These are phyloP conservation scores for Nepenthes gracilis DNA, from an alignment of 148 eudicot species.

Conservation along the genomic window DNA sequence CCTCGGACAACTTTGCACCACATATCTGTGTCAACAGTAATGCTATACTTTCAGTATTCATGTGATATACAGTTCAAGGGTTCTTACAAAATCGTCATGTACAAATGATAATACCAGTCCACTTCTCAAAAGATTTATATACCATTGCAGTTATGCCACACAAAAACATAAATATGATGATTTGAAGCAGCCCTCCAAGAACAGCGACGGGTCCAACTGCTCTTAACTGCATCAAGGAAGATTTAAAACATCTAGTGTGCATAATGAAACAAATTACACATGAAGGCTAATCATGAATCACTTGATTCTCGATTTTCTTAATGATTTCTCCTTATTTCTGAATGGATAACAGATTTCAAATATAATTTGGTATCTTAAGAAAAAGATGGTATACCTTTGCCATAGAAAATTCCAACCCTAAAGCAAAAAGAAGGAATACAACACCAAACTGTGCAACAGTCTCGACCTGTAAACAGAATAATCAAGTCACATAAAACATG, in stretches of 20 bases:
- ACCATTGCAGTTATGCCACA: constrained; percentile 87
- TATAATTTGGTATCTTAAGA: neutral
- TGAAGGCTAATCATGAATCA: neutral
- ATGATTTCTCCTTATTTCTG: too few species aligned
- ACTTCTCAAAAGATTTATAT: constrained; percentile 1
- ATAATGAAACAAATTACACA: neutral
- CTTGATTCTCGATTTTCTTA: neutral
- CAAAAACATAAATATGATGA: constrained; percentile 68
- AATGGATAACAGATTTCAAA: neutral
- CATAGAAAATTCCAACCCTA: constrained; percentile 92
- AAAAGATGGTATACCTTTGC: constrained; percentile 42
- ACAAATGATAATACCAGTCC: neutral
- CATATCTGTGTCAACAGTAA: constrained; percentile 45
- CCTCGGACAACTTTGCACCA: constrained; percentile 96
- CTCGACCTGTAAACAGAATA: constrained; percentile 62
- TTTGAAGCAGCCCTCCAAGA: constrained; percentile 93
- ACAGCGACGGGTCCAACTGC: constrained; percentile 97
- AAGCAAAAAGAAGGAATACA: constrained; percentile 93
- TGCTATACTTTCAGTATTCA: neutral
- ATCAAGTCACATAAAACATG: constrained; percentile 1
- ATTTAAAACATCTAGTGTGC: constrained; percentile 6
- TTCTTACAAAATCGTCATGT: neutral
- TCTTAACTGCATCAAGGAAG: constrained; percentile 55
- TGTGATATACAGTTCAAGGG: neutral
- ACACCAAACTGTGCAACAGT: constrained; percentile 99